Evolutionary conservation across 1,284 basidiomycete genomes (phyloP), one percentile per base, ranked within the genome.

Genomic region (Boletus semigastroideus): DNA sequence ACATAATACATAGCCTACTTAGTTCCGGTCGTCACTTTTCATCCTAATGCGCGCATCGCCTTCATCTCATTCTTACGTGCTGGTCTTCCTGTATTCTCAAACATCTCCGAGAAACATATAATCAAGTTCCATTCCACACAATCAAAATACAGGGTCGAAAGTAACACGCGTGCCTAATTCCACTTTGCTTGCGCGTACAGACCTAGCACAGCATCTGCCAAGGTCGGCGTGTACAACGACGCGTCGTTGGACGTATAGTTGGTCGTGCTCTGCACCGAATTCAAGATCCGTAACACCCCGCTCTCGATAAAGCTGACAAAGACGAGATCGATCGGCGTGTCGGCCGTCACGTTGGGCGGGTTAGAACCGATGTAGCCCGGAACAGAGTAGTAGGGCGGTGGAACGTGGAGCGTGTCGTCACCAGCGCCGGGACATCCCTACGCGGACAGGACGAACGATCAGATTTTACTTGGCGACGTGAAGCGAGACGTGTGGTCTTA

Each of bases 351-450:
- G 27, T 72, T 66, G 0, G 86, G 83, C 1, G 78, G 59, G 30
- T 73, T 66, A 1, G 85, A 86, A n/a, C 71, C 74, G 52, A 88
- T 76, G 65, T 82, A 89, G 61, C 76, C 73, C 0, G 87, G 85
- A 13, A 67, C 55, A 6, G 65, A 53, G 67, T 77, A 79, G 69
- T 78, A 83, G 12, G 83, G 77, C 47, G 88, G 60, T 1, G 86
- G 78, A 3, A 69, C 62, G 65, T 90, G 87, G 0, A 71, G 66
- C 3, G 73, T 79, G 63, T 90, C 88, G 62, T 90, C 89, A 12
- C 87, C 89, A 13, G 81, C 69, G 5, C 83, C 87, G 1, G 86
- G 84, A 66, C 87, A 89, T 11, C 78, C 69, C 84, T 86, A n/a
- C 11, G 17, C 17, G 11, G 17, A 12, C 14, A 45, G 38, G 16